Base-by-base conservation (phyloP, 257 asterid genomes). In the Datura wrightii region DNA sequence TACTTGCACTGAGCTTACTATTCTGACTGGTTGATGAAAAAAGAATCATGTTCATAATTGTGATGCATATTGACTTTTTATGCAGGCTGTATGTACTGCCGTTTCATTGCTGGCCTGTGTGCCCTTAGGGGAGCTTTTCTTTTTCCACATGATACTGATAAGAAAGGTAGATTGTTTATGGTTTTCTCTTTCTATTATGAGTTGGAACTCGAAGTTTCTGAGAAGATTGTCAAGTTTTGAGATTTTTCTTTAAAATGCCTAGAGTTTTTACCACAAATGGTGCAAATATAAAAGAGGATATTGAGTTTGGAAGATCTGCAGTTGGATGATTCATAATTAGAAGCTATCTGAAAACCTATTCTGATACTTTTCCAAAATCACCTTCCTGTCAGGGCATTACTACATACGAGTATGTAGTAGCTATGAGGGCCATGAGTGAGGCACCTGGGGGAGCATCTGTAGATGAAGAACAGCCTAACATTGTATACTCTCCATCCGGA, bases 401-500 rank as follows among this genome's bases (percentile, higher is more conserved):
- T 8, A 97, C 99, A 9, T 95, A 94, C 8, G 99, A 97, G 85
- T 97, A 91, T 69, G 98, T 97, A 54, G 98, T 97, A 89, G 99
- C 99, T 58, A 97, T 97, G 99, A 90, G 99, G 90, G 93, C 98
- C 79, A 93, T 94, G 97, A 95, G 98, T 39, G 98, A 95, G 90
- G 97, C 94, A 71, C 98, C 97, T 19, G 94, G 88, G 0, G 98
- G 93, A 85, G 97, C 90, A 80, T 93, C 98, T 63, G 87, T 91
- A 10, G 98, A 94, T 80, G 97, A 95, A 87, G 98, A 93, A 84
- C 89, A 91, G 84, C 97, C 94, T 0, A 89, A 95, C 87, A 87
- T 95, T 67, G 53, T 94, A 34, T 92, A 93, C 88, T 97, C 99
- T 46, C 99, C 98, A 8, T 88, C 99, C 3, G 98, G 98, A 50